These are phyloP conservation scores for Coemansia guatemalensis DNA, from an alignment of 192 early-diverging fungal species.

Conservation along the genomic window DNA sequence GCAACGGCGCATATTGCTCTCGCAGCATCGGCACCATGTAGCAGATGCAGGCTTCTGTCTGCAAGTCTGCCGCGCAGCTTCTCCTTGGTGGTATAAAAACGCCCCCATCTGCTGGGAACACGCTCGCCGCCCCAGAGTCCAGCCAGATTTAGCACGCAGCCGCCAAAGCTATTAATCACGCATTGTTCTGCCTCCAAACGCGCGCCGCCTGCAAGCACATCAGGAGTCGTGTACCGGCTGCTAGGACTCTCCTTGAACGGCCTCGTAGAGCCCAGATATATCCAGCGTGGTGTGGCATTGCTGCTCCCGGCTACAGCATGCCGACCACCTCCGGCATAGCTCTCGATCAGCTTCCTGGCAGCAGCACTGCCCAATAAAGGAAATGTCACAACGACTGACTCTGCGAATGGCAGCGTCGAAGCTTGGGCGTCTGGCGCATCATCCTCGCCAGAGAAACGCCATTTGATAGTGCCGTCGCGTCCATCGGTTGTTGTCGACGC, in stretches of 20 bases:
- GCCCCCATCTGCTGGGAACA: constrained; percentile 32
- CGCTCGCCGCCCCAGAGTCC: constrained; percentile 53
- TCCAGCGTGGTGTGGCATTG: constrained; percentile 19
- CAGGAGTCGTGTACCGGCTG: constrained; percentile 26
- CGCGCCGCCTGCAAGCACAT: constrained; percentile 17
- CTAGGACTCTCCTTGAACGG: constrained; percentile 46
- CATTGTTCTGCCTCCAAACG: constrained; percentile 41
- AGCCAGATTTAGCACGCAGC: constrained; percentile 42
- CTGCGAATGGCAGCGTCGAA: constrained; percentile 24
- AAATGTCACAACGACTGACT: constrained; percentile 36
- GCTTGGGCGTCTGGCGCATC: constrained; percentile 1
- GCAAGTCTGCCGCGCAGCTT: constrained; percentile 27
- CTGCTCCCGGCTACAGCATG: not conserved
- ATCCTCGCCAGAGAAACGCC: constrained; percentile 15
- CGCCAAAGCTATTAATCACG: constrained; percentile 16
- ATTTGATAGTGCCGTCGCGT: constrained; percentile 37
- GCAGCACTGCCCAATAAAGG: constrained; percentile 26
- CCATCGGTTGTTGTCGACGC: constrained; percentile 41
- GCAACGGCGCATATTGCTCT: constrained; percentile 25
- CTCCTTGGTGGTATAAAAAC: constrained; percentile 34
- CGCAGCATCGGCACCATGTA: constrained; percentile 46
- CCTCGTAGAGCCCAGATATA: constrained; percentile 45
- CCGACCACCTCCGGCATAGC: constrained; percentile 13
- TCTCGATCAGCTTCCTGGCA: constrained; percentile 15
- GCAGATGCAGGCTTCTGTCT: constrained; percentile 44